Conservation (phyloP, 169 alveolate genomes). For the Cryptosporidium ryanae region DNA sequence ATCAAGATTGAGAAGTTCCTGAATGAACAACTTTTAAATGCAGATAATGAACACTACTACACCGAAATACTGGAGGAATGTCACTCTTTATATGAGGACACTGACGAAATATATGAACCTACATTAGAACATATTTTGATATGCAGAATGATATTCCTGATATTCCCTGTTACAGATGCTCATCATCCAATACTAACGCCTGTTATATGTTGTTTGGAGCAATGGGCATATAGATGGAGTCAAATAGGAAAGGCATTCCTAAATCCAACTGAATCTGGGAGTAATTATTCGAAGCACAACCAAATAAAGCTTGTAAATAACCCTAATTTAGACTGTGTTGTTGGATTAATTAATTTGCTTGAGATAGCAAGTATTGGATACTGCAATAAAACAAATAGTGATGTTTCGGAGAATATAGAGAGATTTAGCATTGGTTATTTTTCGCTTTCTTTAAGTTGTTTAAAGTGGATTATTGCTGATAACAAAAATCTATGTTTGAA, state of each 20-base stretch:
- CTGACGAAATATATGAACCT: slow-evolving; percentile 21
- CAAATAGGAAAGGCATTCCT: slow-evolving; percentile 39
- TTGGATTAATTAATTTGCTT: slow-evolving; percentile 41
- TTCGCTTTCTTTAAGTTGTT: slow-evolving; percentile 45
- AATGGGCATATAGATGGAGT: slow-evolving; percentile 72
- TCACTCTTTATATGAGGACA: slow-evolving; percentile 24
- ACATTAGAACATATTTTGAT: slow-evolving; percentile 38
- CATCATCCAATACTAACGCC: slow-evolving; percentile 66
- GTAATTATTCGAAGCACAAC: slow-evolving; percentile 4
- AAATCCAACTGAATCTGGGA: not conserved
- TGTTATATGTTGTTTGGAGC: slow-evolving; percentile 50
- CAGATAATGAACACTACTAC: slow-evolving; percentile 36
- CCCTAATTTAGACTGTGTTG: slow-evolving; percentile 30
- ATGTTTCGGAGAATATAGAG: not conserved
- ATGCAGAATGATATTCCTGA: slow-evolving; percentile 50
- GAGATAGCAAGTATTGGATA: slow-evolving; percentile 65
- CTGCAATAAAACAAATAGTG: not conserved
- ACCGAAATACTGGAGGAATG: slow-evolving; percentile 53
- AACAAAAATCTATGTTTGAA: not conserved
- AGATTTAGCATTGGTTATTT: slow-evolving; percentile 62
- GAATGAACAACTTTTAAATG: slow-evolving; percentile 16
- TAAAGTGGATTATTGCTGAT: slow-evolving; percentile 28
- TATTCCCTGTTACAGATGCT: slow-evolving; percentile 66
- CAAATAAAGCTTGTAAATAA: slow-evolving; percentile 23
- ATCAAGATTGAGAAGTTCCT: slow-evolving; percentile 22